A percentile compares a stretch with the other conserved stretches of the same genome.
Evolutionary conservation across 2,329 filamentous ascomycete genomes (phyloP).

Genomic region (Pyricularia grisea): DNA sequence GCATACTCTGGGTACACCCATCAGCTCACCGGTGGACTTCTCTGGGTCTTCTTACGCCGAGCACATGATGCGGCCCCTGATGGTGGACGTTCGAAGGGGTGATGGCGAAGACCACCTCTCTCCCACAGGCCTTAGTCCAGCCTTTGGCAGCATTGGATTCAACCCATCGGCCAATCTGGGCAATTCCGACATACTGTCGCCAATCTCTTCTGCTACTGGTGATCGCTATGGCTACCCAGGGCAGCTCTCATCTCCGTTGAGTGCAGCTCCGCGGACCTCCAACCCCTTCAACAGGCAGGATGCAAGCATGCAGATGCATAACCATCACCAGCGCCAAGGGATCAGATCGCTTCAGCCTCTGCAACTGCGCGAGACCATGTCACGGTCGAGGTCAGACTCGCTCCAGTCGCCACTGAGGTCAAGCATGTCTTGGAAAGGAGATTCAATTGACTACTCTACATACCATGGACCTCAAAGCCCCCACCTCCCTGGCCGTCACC

Average conservation of each 20-base stretch:
- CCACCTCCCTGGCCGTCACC: slow-evolving; percentile 34
- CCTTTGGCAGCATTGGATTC: slow-evolving; percentile 59
- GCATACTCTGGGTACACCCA: slow-evolving; percentile 37
- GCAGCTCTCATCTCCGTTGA: slow-evolving; percentile 37
- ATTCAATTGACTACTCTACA: slow-evolving; percentile 46
- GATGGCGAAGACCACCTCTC: slow-evolving; percentile 56
- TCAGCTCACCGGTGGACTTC: slow-evolving; percentile 40
- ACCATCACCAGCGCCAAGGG: slow-evolving; percentile 28
- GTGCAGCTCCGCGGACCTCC: slow-evolving; percentile 32
- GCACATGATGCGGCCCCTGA: slow-evolving; percentile 57
- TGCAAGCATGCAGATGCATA: slow-evolving; percentile 33
- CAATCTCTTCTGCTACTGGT: slow-evolving; percentile 39
- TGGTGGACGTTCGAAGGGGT: slow-evolving; percentile 57
- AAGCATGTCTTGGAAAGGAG: slow-evolving; percentile 55
- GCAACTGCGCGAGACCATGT: slow-evolving; percentile 47
- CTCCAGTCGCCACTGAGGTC: slow-evolving; percentile 49
- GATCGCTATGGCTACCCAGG: slow-evolving; percentile 45
- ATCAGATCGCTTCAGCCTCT: slow-evolving; percentile 47
- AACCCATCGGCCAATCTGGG: slow-evolving; percentile 40
- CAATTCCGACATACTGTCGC: slow-evolving; percentile 46
- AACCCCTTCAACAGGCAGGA: slow-evolving; percentile 45
- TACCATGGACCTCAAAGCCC: slow-evolving; percentile 35
- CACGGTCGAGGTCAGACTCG: slow-evolving; percentile 46
- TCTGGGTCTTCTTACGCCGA: slow-evolving; percentile 40
- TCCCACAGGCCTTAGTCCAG: slow-evolving; percentile 56